These are phyloP conservation scores for Apiospora arundinis DNA, from an alignment of 2,329 filamentous ascomycete species.

Conservation along the genomic window DNA sequence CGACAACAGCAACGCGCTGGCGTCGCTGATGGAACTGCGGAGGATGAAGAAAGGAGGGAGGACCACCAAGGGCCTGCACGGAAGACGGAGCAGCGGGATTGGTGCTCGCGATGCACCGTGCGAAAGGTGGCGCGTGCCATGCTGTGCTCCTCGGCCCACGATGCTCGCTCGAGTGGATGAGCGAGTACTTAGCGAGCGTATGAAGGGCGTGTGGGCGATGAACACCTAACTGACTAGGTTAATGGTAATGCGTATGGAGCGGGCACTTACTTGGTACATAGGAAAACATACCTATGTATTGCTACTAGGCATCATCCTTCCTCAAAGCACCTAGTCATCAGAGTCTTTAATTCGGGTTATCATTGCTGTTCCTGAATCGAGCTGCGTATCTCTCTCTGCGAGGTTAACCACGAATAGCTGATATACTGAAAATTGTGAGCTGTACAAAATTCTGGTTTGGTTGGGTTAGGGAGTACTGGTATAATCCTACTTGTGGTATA, in stretches of 20 bases:
- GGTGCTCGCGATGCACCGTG: slow-evolving; percentile 10
- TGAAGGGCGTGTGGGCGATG: not conserved
- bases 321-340: not conserved
- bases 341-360: too few species aligned
- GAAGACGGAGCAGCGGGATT: not conserved
- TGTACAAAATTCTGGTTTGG: not conserved
- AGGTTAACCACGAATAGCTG: not conserved
- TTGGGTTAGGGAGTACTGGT: slow-evolving; percentile 8
- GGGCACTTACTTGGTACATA: not conserved
- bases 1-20: not conserved
- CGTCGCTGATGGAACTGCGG: too few species aligned
- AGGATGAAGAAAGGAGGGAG: not conserved
- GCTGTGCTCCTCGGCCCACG: not conserved
- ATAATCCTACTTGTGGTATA: slow-evolving; percentile 10
- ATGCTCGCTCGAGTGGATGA: not conserved
- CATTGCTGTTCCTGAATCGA: not conserved
- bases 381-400: too few species aligned
- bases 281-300: not conserved
- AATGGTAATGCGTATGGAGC: not conserved
- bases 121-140: slow-evolving; percentile 12
- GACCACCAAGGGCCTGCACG: not conserved
- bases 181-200: not conserved
- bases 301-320: slow-evolving; percentile 8
- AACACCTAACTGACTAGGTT: not conserved
- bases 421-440: not conserved